phyloP scores from a whole-genome alignment of 805 yeast genomes.

The Vanderwaltozyma tropicalis region DNA sequence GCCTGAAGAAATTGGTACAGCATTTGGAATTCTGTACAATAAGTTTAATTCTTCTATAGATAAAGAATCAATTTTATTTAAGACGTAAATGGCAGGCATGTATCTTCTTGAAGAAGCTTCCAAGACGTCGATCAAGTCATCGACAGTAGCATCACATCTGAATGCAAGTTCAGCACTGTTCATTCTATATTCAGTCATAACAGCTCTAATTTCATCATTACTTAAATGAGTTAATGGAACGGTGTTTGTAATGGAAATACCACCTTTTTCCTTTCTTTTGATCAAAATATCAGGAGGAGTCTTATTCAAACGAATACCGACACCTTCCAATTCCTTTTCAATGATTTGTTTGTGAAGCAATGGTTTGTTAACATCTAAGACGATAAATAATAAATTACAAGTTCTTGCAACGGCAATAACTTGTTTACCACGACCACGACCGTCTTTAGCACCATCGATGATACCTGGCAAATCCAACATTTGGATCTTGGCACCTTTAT shows the following conservation, averaged over 20 bases:
- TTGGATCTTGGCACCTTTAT: slow-evolving; percentile 95
- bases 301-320: slow-evolving; percentile 89
- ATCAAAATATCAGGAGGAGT: slow-evolving; percentile 87
- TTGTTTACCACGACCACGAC: slow-evolving; percentile 89
- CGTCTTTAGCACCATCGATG: slow-evolving; percentile 85
- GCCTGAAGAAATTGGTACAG: slow-evolving; percentile 94
- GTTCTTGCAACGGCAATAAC: slow-evolving; percentile 99
- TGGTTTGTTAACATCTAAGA: slow-evolving; percentile 93
- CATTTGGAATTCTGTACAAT: slow-evolving; percentile 86
- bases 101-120: slow-evolving; percentile 87
- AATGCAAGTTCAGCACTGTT: slow-evolving; percentile 94
- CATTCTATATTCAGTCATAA: slow-evolving; percentile 88
- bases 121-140: slow-evolving; percentile 87
- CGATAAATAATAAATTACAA: slow-evolving; percentile 85
- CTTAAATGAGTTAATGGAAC: slow-evolving; percentile 87
- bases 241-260: slow-evolving; percentile 85
- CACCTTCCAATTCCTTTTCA: slow-evolving; percentile 93
- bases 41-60: slow-evolving; percentile 88
- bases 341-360: slow-evolving; percentile 87
- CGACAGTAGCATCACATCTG: slow-evolving; percentile 96
- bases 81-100: slow-evolving; percentile 89
- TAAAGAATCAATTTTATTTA: slow-evolving; percentile 92
- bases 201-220: slow-evolving; percentile 89
- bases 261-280: slow-evolving; percentile 92
- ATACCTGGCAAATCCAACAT: slow-evolving; percentile 89